These are phyloP conservation scores for Kuraishia hungarica DNA, from an alignment of 805 yeast species.

Conservation along the genomic window DNA sequence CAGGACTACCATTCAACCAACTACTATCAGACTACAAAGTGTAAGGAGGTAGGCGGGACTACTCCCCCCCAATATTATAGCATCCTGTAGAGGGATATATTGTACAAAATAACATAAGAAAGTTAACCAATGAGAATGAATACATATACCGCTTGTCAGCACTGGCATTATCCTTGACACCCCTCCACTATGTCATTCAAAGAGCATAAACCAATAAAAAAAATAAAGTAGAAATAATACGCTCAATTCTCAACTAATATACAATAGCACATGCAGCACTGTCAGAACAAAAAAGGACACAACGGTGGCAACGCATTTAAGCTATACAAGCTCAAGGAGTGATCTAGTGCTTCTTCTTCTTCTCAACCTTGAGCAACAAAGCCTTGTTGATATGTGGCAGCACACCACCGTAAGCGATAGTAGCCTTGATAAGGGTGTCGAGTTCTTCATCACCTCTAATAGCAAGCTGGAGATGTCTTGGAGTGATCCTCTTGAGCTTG, in stretches of 20 bases:
- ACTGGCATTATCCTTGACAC: neutral
- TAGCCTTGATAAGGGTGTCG: constrained; percentile 90
- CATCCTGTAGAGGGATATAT: neutral
- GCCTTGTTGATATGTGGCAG: constrained; percentile 89
- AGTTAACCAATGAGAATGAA: neutral
- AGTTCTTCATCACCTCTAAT: constrained; percentile 98
- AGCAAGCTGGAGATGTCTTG: constrained; percentile 96
- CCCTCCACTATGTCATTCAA: neutral
- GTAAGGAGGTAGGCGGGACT: no score
- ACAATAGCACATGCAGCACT: neutral
- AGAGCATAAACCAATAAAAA: neutral
- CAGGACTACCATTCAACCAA: no score
- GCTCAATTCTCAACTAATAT: neutral
- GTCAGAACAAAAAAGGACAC: neutral
- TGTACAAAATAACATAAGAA: neutral
- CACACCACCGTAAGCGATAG: constrained; percentile 98
- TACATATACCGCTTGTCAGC: neutral
- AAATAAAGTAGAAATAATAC: neutral
- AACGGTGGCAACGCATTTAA: neutral
- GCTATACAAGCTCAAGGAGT: neutral
- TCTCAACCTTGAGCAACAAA: constrained; percentile 67
- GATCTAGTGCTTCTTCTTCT: constrained; percentile 27
- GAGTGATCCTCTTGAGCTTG: constrained; percentile 93
- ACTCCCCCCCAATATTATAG: neutral
- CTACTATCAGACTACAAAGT: no score